Percentiles rank a stretch among this genome's conserved stretches.
phyloP scores from a whole-genome alignment of 768 basidiomycete genomes.

The Phylloporus sp. region DNA sequence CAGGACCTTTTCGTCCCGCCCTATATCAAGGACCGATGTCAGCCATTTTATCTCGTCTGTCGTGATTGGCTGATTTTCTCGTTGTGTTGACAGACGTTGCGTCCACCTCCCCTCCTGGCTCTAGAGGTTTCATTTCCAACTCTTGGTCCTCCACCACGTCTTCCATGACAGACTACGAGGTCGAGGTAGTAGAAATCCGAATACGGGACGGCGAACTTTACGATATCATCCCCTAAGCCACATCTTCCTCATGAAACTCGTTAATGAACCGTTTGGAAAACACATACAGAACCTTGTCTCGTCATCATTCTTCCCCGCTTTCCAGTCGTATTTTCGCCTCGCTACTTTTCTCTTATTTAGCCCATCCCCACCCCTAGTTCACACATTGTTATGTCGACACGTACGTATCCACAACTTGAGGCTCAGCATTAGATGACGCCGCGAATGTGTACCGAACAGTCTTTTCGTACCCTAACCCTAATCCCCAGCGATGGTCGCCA shows the following conservation, averaged over 20 bases:
- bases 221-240: conserved; percentile 59
- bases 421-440: conserved; percentile 8
- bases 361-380: not conserved
- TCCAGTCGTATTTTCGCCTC: not conserved
- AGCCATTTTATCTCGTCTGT: conserved; percentile 34
- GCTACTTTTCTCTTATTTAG: not conserved
- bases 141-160: conserved; percentile 65
- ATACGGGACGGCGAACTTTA: conserved; percentile 74
- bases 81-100: conserved; percentile 53
- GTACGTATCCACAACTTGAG: conserved; percentile 4
- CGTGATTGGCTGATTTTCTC: conserved; percentile 5
- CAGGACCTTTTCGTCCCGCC: conserved; percentile 85
- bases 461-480: conserved; percentile 1
- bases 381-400: conserved; percentile 4
- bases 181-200: conserved; percentile 85
- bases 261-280: conserved; percentile 17
- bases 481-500: conserved; percentile 39
- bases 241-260: not conserved
- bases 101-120: conserved; percentile 76
- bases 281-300: conserved; percentile 5
- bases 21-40: conserved; percentile 88
- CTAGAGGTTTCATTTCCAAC: conserved; percentile 58
- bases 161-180: conserved; percentile 69
- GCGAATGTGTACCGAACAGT: conserved; percentile 9
- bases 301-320: conserved; percentile 10